A percentile compares a stretch with the other conserved stretches of the same genome.
These are phyloP conservation scores for Cyclostephanos tholiformis DNA, from an alignment of 108 stramenopile species.

Conservation along the genomic window DNA sequence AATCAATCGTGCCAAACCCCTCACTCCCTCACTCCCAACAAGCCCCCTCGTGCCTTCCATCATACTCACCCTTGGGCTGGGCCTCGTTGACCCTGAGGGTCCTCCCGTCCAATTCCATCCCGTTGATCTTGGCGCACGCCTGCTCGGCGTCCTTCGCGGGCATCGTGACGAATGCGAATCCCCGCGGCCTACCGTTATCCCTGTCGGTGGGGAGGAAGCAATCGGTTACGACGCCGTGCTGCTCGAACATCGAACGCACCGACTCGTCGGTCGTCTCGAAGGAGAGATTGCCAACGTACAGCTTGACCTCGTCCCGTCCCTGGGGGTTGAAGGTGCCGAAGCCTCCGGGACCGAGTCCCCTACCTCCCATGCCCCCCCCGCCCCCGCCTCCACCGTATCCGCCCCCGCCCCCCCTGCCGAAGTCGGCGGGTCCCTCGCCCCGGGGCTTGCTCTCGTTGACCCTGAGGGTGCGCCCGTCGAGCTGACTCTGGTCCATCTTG, in stretches of 20 bases:
- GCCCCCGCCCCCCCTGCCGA: slow-evolving; percentile 5
- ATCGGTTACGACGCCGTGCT: slow-evolving; percentile 55
- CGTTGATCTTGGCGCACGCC: slow-evolving; percentile 48
- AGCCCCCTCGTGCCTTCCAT: slow-evolving; percentile 7
- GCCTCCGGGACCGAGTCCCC: slow-evolving; percentile 49
- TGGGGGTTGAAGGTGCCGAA: slow-evolving; percentile 71
- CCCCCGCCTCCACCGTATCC: slow-evolving; percentile 44
- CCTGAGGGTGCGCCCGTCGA: slow-evolving; percentile 60
- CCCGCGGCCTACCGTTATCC: slow-evolving; percentile 51
- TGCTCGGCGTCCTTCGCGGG: slow-evolving; percentile 55
- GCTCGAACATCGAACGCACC: slow-evolving; percentile 57
- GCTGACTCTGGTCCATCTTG: slow-evolving; percentile 53
- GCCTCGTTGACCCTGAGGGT: slow-evolving; percentile 72
- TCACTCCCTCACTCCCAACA: slow-evolving; percentile 21
- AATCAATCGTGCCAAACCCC: slow-evolving; percentile 9
- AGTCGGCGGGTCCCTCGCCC: slow-evolving; percentile 48
- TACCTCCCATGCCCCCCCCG: slow-evolving; percentile 17
- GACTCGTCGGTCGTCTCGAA: slow-evolving; percentile 59
- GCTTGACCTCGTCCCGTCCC: slow-evolving; percentile 72
- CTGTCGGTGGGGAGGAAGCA: slow-evolving; percentile 61
- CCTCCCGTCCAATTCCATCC: slow-evolving; percentile 61
- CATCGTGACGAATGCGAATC: slow-evolving; percentile 81
- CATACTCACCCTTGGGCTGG: slow-evolving; percentile 74
- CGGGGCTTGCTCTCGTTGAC: slow-evolving; percentile 60
- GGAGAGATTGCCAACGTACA: slow-evolving; percentile 73